Conservation (phyloP, 768 basidiomycete species). For the Macrolepiota albuminosa region DNA sequence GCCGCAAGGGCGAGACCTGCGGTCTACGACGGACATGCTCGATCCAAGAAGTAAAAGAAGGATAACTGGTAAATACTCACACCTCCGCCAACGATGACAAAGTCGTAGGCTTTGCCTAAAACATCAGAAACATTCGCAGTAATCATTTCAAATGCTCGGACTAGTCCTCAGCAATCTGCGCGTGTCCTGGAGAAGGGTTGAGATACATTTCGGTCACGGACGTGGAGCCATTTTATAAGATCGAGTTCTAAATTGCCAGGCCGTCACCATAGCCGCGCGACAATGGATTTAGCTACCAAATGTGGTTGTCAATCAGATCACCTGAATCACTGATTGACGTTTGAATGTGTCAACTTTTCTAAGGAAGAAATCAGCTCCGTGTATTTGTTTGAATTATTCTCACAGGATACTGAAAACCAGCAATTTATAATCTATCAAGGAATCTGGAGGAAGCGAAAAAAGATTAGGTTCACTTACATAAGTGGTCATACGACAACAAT, state of each 20-base stretch:
- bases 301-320: background rate
- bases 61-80: constrained; percentile 6
- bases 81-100: constrained; percentile 25
- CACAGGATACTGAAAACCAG: background rate
- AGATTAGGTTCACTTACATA: background rate
- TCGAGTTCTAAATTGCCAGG: background rate
- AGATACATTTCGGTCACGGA: background rate
- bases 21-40: constrained; percentile 1
- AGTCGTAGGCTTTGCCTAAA: constrained; percentile 24
- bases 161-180: background rate
- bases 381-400: background rate
- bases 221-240: background rate
- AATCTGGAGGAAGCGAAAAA: background rate
- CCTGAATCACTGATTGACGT: background rate
- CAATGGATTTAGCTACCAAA: background rate
- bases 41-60: background rate
- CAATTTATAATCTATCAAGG: background rate
- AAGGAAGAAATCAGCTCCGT: background rate
- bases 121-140: constrained; percentile 12
- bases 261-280: background rate
- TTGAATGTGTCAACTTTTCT: background rate
- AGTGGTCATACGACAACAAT: background rate
- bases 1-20: constrained; percentile 39
- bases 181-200: background rate
- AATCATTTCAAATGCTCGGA: constrained; percentile 1